Evolutionary conservation across 768 basidiomycete species (phyloP).

Genomic region (Naganishia kalamii): DNA sequence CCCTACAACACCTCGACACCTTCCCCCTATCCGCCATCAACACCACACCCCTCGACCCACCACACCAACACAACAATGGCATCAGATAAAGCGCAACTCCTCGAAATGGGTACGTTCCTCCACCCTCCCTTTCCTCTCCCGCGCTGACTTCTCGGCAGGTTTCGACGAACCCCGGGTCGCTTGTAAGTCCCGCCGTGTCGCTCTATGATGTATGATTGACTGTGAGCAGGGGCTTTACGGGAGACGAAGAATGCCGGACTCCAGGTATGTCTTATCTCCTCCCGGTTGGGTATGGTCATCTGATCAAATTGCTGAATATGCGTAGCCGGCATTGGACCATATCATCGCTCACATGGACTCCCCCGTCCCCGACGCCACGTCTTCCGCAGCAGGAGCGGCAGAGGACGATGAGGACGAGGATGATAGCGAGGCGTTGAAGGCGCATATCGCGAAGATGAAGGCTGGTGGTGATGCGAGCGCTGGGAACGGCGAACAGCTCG

Average conservation of each 20-base stretch:
- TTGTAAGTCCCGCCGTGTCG: background rate
- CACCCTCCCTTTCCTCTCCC: no score
- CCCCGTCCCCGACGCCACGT: conserved; percentile 58
- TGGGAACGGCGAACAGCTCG: conserved; percentile 8
- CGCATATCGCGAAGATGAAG: conserved; percentile 48
- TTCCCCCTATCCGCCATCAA: no score
- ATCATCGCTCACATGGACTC: conserved; percentile 72
- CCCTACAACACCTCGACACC: no score
- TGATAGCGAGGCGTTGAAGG: conserved; percentile 51
- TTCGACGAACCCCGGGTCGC: conserved; percentile 60
- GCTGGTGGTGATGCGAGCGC: conserved; percentile 45
- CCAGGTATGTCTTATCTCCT: conserved; percentile 49
- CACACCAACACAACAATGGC: conserved; percentile 25
- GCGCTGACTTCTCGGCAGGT: conserved; percentile 72
- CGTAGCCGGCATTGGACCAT: conserved; percentile 63
- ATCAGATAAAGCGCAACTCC: conserved; percentile 49
- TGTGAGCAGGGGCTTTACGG: conserved; percentile 69
- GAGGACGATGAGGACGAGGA: conserved; percentile 69
- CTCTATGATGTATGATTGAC: background rate
- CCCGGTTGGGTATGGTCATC: conserved; percentile 18
- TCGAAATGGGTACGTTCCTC: no score
- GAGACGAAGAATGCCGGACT: conserved; percentile 76
- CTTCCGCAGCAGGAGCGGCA: conserved; percentile 35
- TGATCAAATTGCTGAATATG: background rate
- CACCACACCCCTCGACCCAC: background rate